A percentile compares a stretch with the other conserved stretches of the same genome.
Conservation (phyloP, 2,329 filamentous ascomycete genomes). For the Ascochyta clinopodiicola region DNA sequence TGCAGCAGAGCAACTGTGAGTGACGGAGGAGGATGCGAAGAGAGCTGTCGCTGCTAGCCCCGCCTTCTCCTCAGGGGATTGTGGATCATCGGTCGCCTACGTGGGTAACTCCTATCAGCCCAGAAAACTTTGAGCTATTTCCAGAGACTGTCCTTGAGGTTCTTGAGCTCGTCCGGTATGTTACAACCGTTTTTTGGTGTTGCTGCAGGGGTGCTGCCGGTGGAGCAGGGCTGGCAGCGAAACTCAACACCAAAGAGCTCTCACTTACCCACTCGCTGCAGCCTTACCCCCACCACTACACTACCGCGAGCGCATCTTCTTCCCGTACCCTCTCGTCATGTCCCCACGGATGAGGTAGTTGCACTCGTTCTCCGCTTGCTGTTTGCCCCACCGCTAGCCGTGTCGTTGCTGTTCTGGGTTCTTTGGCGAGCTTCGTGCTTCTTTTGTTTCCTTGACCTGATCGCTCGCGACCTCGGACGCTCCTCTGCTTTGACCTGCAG, state of each 20-base stretch:
- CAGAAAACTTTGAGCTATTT: neutral
- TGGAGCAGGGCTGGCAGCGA: neutral
- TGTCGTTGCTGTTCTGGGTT: neutral
- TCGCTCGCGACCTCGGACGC: neutral
- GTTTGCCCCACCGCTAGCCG: neutral
- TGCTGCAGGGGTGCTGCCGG: slow-evolving; percentile 1
- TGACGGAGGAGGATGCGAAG: neutral
- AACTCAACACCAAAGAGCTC: slow-evolving; percentile 12
- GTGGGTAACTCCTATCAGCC: neutral
- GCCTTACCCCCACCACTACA: neutral
- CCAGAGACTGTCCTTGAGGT: neutral
- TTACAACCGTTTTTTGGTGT: neutral
- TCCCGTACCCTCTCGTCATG: too few species aligned
- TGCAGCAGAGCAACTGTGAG: neutral
- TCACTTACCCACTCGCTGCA: neutral
- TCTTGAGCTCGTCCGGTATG: neutral
- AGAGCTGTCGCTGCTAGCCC: slow-evolving; percentile 1
- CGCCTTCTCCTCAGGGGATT: neutral
- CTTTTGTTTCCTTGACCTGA: neutral
- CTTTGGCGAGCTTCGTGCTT: neutral
- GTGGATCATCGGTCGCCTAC: neutral
- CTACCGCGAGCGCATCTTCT: neutral
- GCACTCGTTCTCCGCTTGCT: neutral
- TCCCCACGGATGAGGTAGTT: neutral
- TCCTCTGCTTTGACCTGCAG: neutral